Conservation (phyloP, 306 rosid genomes). For the Glycine soja region DNA sequence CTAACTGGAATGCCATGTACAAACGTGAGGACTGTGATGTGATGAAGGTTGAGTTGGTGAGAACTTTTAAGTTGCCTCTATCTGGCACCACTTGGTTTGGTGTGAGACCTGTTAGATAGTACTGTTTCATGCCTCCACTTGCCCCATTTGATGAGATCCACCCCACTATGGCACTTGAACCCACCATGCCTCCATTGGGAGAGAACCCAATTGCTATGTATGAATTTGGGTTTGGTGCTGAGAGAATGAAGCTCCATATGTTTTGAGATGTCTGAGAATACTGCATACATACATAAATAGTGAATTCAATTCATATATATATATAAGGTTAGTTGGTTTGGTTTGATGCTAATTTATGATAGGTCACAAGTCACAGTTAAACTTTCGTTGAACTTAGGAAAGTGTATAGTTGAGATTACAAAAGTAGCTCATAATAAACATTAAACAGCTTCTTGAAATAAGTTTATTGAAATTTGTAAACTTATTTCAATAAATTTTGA, state of each 20-base stretch:
- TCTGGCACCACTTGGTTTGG: constrained; percentile 57
- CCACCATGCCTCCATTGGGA: constrained; percentile 68
- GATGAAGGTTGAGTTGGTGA: constrained; percentile 57
- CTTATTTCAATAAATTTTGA: no score
- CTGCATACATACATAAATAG: constrained; percentile 47
- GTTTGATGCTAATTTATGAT: no score
- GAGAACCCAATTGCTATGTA: constrained; percentile 81
- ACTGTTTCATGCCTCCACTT: constrained; percentile 55
- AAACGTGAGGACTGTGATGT: constrained; percentile 57
- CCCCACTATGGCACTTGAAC: constrained; percentile 85
- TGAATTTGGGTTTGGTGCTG: constrained; percentile 61
- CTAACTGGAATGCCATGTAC: constrained; percentile 67
- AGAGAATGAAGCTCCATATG: constrained; percentile 77
- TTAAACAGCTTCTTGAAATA: no score
- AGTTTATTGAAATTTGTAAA: no score
- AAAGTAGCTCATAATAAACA: no score
- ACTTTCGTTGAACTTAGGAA: no score
- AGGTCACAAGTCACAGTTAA: no score
- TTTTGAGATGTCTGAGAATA: constrained; percentile 55
- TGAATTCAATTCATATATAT: no score
- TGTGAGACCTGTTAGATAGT: constrained; percentile 63
- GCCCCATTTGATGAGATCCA: constrained; percentile 62
- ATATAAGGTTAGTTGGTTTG: no score
- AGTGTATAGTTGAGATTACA: no score
- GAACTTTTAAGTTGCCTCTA: constrained; percentile 58